These are phyloP conservation scores for Aspergillus tanneri DNA, from an alignment of 2,329 filamentous ascomycete genomes.

Conservation along the genomic window DNA sequence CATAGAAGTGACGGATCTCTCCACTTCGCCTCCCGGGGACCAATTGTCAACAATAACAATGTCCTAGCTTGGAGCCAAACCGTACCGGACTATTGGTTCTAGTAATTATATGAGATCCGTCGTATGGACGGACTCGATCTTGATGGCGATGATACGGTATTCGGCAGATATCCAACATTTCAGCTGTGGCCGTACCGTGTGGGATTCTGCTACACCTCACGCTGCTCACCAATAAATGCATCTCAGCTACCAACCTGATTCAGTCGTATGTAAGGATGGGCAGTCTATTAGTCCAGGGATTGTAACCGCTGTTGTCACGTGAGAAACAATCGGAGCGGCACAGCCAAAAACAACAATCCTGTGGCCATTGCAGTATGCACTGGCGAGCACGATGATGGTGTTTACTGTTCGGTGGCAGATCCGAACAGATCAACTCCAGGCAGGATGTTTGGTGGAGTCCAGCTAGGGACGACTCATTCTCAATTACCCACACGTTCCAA, in stretches of 20 bases:
- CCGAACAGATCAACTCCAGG: no score
- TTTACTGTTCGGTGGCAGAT: no score
- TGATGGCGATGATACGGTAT: neutral
- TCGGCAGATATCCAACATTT: neutral
- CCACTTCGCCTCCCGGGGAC: slow-evolving; percentile 10
- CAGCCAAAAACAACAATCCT: neutral
- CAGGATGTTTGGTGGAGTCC: slow-evolving; percentile 12
- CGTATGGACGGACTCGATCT: neutral
- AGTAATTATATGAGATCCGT: neutral
- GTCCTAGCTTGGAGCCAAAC: slow-evolving; percentile 10
- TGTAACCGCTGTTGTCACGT: neutral
- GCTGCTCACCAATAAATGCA: neutral
- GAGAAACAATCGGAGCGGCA: neutral
- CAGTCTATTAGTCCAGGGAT: neutral
- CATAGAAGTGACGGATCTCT: neutral
- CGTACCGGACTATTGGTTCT: slow-evolving; percentile 6
- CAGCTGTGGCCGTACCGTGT: neutral
- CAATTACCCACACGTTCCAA: slow-evolving; percentile 20
- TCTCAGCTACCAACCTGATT: neutral
- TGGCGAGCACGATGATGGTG: no score
- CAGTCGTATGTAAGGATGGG: slow-evolving; percentile 1
- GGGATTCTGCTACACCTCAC: neutral
- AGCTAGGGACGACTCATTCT: slow-evolving; percentile 11
- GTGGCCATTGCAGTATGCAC: no score
- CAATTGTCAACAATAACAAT: slow-evolving; percentile 3